These are phyloP conservation scores for Takakia lepidozioides DNA, from an alignment of 225 moss, liverwort and hornwort species.

Conservation along the genomic window DNA sequence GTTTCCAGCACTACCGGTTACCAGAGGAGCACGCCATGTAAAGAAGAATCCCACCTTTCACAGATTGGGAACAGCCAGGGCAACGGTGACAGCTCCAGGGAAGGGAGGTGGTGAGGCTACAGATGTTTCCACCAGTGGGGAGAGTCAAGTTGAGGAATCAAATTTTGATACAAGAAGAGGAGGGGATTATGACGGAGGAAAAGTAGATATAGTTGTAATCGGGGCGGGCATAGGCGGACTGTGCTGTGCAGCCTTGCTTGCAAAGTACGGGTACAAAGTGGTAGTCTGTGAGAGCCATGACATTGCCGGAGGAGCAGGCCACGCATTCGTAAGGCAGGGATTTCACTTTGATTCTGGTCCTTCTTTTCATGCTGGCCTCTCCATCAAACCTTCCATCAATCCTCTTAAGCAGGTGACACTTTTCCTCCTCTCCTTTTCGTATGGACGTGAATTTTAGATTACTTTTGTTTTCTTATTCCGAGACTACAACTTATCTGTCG, in stretches of 20 bases:
- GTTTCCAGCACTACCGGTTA: too few relatives aligned
- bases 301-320: conserved; percentile 66
- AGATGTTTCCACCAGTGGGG: too few relatives aligned
- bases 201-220: conserved; percentile 63
- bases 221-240: conserved; percentile 85
- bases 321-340: conserved; percentile 60
- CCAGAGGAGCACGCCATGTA: too few relatives aligned
- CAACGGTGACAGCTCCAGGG: too few relatives aligned
- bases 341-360: conserved; percentile 80
- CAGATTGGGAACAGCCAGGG: too few relatives aligned
- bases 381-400: conserved; percentile 71
- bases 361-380: conserved; percentile 73
- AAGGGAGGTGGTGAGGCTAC: too few relatives aligned
- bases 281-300: conserved; percentile 73
- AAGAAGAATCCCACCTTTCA: too few relatives aligned
- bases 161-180: too few relatives aligned
- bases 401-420: conserved; percentile 65
- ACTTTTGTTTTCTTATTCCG: too few relatives aligned
- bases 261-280: conserved; percentile 65
- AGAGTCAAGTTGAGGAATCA: too few relatives aligned
- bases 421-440: neutral
- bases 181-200: neutral
- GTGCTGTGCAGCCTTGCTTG: conserved; percentile 67
- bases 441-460: too few relatives aligned
- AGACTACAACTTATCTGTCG: too few relatives aligned